Base-by-base conservation (phyloP, 768 basidiomycete genomes). In the Inosperma sp. region DNA sequence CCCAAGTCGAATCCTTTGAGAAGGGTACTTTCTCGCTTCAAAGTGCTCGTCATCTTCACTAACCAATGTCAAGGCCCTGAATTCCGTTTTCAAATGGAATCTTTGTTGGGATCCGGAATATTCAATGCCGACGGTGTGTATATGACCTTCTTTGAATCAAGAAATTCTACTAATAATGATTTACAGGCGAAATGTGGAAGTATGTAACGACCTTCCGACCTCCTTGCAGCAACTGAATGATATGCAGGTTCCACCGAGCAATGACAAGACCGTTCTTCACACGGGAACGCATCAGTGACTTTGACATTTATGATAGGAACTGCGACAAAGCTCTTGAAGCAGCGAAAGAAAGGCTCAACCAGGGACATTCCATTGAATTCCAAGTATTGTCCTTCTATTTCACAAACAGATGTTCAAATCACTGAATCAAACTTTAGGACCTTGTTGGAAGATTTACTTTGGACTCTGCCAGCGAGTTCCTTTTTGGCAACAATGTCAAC, bases 191-290 rank as follows among this genome's bases (percentile, higher is more conserved):
- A 1, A 72, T 79, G 65, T 87, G 86, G 86, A 87, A 82, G 81
- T 84, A 57, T 53, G 75, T 40, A 36, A 12, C 21, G 27, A n/a
- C 17, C 14, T 25, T 26, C 31, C 22, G 34, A 10, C 27, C 16
- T 40, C 12, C 19, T n/a, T 7, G 34, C 17, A 40, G 2, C n/a
- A n/a, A n/a, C n/a, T n/a, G n/a, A n/a, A n/a, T n/a, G n/a, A n/a
- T n/a, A n/a, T n/a, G n/a, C n/a, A 63, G 83, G 59, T 77, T 84
- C 57, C 84, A 86, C 61, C 79, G 84, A 8, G 59, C 72, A 3
- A 83, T 88, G 70, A 81, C 83, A 0, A 78, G 86, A 0, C 85
- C 85, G 0, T 86, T 87, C 70, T 87, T 88, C 68, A 76, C 64
- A 48, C 74, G 72, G 36, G 83, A 86, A 27, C 69, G 76, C 26